These are phyloP conservation scores for Trichoderma koningii DNA, from an alignment of 2,329 filamentous ascomycete species.

Conservation along the genomic window DNA sequence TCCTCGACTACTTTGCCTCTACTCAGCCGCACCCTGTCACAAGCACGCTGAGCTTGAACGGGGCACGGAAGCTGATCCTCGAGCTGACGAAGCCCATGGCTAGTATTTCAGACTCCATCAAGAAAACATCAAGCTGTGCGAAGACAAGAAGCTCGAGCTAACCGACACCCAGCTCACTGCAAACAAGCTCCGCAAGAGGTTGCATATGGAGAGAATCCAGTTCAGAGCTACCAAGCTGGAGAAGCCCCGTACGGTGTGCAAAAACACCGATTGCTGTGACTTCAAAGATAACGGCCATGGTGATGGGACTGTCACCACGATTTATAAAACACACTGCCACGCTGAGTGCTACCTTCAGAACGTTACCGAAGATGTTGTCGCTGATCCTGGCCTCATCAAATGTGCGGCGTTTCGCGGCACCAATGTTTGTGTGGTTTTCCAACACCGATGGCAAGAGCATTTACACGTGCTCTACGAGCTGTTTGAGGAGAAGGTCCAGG, in stretches of 20 bases:
- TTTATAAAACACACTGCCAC: constrained; percentile 31
- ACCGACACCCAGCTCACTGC: background rate
- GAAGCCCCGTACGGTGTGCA: constrained; percentile 27
- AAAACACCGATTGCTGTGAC: constrained; percentile 25
- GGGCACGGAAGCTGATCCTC: constrained; percentile 16
- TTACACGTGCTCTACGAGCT: constrained; percentile 18
- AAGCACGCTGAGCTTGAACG: constrained; percentile 32
- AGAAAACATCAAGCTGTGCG: constrained; percentile 22
- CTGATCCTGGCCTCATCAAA: constrained; percentile 16
- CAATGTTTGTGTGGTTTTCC: background rate
- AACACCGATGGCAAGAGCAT: constrained; percentile 24
- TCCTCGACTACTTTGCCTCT: constrained; percentile 21
- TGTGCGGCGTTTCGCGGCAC: background rate
- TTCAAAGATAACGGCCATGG: constrained; percentile 17
- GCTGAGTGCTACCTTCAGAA: constrained; percentile 20
- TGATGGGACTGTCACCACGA: background rate
- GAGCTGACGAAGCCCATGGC: constrained; percentile 31
- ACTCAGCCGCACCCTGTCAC: constrained; percentile 29
- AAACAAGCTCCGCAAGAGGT: background rate
- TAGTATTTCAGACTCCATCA: constrained; percentile 25
- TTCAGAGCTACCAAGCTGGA: background rate
- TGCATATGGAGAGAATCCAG: constrained; percentile 19
- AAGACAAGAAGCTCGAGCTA: background rate
- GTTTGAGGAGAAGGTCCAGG: background rate
- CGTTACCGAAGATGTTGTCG: constrained; percentile 26